Base-by-base conservation (phyloP, 2,329 filamentous ascomycete genomes). In the Trichoderma lentiforme region DNA sequence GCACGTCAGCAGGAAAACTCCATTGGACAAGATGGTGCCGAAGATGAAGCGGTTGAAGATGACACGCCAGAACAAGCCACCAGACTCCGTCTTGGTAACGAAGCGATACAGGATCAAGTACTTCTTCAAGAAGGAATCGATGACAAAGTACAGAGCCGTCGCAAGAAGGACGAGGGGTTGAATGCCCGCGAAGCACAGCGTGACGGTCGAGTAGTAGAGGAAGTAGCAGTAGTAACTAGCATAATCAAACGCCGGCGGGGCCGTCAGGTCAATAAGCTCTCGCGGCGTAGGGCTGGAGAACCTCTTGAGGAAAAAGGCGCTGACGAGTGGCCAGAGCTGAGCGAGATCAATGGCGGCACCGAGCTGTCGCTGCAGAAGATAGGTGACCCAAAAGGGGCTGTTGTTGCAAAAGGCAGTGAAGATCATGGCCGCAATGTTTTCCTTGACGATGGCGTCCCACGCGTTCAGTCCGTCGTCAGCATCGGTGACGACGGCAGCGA, bases 161-260 rank as follows among this genome's bases (percentile, higher is more conserved):
- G 97, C 92, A 0, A 93, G 90, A 8, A 99, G 86, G 2, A 96
- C 92, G 28, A 98, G 86, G 0, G 96, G 96, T 81, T 98, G 96
- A 67, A 98, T 86, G 2, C 91, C 90, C 2, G 92, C 90, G 78
- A 96, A 98, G 77, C 91, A 94, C 18, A 99, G 85, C 0, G 94
- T 92, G 36, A 98, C 93, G 0, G 95, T 98, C 28, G 92, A 87
- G 83, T 98, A 99, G 83, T 93, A 99, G 34, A 98, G 86, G 82
- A 98, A 98, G 81, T 97, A 98, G 81, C 98, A 98, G 87, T 98
- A 99, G 83, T 98, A 98, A 76, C 90, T 94, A 72, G 96, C 94
- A 78, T 98, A 98, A 76, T 98, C 95, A 80, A 99, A 98, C 0
- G 93, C 86, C 2, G 93, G 95, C 1, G 96, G 96, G 4, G 96